Base-by-base conservation (phyloP, 257 asterid species). In the Primulina eburnea region DNA sequence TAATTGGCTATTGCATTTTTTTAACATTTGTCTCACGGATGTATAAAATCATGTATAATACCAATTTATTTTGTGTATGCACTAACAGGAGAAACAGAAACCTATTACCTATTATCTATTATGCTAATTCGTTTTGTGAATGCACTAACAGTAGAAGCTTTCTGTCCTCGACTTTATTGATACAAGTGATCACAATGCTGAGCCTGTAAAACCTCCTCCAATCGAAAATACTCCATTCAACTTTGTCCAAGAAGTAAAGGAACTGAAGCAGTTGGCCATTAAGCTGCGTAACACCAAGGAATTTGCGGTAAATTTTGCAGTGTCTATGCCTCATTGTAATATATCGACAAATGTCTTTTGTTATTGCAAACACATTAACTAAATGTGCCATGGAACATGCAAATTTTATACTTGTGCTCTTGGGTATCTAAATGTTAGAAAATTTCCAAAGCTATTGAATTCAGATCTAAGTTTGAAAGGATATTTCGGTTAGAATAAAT, bases 241-340 rank as follows among this genome's bases (percentile, higher is more conserved):
- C 60, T 58, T 81, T 71, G 97, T 94, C 68, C 85, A 86, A 77
- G 96, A 91, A 5, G 92, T 94, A 66, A 94, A 91, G 80, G 99
- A 88, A 71, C 76, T 94, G 86, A 94, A 94, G 88, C 89, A 78
- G 81, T 73, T 94, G 57, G 97, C 96, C 61, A 64, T 77, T 72
- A 94, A 88, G 80, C 83, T 94, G 73, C 88, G 86, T 10, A 70
- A 40, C 58, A 93, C 74, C 73, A 82, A 91, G 78, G 99, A 91
- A 77, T 91, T 94, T 84, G 97, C 99, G 87, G 99, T 92, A 90
- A 77, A 56, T 58, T 64, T 70, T 69, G 40, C 47, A 21, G 32
- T 40, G 60, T 40, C 52, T 72, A 40, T 50, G 74, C 29, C 73
- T 38, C 24, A 16, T 56, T 14, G 52, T 5, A 64, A 5, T 67